phyloP scores from a whole-genome alignment of 495 filamentous ascomycete genomes.

The Niebla homalea region DNA sequence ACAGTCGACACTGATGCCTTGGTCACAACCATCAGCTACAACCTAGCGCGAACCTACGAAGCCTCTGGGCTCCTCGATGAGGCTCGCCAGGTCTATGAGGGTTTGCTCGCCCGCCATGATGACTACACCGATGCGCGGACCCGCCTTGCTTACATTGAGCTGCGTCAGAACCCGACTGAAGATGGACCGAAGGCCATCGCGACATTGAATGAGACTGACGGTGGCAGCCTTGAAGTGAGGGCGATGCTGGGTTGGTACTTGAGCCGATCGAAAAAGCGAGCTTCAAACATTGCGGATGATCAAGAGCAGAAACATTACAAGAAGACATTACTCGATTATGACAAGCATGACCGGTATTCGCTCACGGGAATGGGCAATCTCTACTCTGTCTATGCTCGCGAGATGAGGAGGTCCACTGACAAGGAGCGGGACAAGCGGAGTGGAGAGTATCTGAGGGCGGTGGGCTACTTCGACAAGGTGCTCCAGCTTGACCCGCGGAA shows the following conservation, averaged over 20 bases:
- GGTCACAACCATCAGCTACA: slow-evolving; percentile 87
- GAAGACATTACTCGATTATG: slow-evolving; percentile 81
- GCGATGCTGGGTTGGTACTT: slow-evolving; percentile 91
- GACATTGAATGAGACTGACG: slow-evolving; percentile 66
- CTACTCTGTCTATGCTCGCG: slow-evolving; percentile 69
- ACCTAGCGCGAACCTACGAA: slow-evolving; percentile 93
- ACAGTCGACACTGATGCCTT: slow-evolving; percentile 71
- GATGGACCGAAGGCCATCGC: slow-evolving; percentile 75
- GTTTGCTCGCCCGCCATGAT: slow-evolving; percentile 62
- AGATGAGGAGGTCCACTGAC: slow-evolving; percentile 86
- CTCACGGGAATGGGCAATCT: slow-evolving; percentile 94
- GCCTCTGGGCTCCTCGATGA: slow-evolving; percentile 65
- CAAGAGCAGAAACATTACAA: slow-evolving; percentile 88
- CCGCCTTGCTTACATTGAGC: slow-evolving; percentile 74
- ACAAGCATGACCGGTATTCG: slow-evolving; percentile 94
- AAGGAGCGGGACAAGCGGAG: slow-evolving; percentile 78
- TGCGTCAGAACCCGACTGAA: slow-evolving; percentile 69
- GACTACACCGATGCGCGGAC: slow-evolving; percentile 87
- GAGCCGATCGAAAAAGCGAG: slow-evolving; percentile 65
- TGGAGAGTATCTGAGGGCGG: slow-evolving; percentile 73
- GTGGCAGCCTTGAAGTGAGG: slow-evolving; percentile 76
- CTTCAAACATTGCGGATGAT: slow-evolving; percentile 72
- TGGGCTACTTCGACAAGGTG: slow-evolving; percentile 98
- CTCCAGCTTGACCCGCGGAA: slow-evolving; percentile 84
- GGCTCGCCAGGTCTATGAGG: slow-evolving; percentile 77